Evolutionary conservation across 2,329 filamentous ascomycete genomes (phyloP).

Genomic region (Ilyonectria sp.): DNA sequence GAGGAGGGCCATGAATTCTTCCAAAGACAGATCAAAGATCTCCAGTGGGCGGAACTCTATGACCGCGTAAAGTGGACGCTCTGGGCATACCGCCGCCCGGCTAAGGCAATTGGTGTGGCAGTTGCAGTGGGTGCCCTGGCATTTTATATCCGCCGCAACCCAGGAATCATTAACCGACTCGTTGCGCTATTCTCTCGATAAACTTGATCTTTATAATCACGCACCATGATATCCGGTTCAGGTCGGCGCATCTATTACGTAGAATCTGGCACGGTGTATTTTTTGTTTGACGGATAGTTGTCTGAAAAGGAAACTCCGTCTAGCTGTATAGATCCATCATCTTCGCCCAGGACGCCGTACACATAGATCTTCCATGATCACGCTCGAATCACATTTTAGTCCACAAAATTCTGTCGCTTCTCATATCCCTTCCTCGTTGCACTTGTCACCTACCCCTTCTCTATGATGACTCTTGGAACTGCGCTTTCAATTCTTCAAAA

Average conservation of each 20-base stretch:
- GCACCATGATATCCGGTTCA: background rate
- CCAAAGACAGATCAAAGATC: slow-evolving; percentile 77
- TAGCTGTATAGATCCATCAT: slow-evolving; percentile 32
- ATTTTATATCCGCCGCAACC: slow-evolving; percentile 73
- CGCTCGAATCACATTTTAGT: slow-evolving; percentile 32
- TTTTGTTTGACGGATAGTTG: slow-evolving; percentile 6
- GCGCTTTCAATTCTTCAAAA: slow-evolving; percentile 77
- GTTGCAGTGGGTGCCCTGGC: slow-evolving; percentile 78
- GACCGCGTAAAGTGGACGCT: slow-evolving; percentile 55
- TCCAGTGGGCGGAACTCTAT: slow-evolving; percentile 74
- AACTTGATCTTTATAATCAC: background rate
- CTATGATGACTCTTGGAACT: slow-evolving; percentile 64
- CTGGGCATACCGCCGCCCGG: slow-evolving; percentile 77
- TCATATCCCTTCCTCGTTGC: background rate
- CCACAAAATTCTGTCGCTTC: slow-evolving; percentile 15
- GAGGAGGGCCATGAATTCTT: slow-evolving; percentile 79
- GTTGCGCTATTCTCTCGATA: slow-evolving; percentile 46
- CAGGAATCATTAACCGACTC: slow-evolving; percentile 48
- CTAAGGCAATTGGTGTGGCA: slow-evolving; percentile 73
- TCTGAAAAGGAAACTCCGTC: slow-evolving; percentile 27
- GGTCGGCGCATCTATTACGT: slow-evolving; percentile 14
- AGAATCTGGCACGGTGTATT: slow-evolving; percentile 14
- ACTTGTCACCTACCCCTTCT: background rate
- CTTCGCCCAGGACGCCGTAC: slow-evolving; percentile 45
- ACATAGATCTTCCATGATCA: slow-evolving; percentile 38